Base-by-base conservation (phyloP, 495 filamentous ascomycete species). In the Podospora anserina region DNA sequence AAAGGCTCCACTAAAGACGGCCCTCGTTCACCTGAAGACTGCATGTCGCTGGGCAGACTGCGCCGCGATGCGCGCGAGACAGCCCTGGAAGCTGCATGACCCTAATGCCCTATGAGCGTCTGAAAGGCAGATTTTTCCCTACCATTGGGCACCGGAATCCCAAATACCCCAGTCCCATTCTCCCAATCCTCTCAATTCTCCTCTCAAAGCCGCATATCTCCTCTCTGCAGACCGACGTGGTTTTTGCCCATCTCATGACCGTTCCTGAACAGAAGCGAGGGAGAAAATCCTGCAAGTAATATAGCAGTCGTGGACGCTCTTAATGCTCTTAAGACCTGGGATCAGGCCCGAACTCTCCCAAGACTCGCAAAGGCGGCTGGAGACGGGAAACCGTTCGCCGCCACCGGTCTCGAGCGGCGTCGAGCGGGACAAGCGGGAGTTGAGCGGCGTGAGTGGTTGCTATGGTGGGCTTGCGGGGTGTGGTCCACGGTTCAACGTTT, bases 81-180 rank as follows among this genome's bases (percentile, higher is more conserved):
- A 73, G 75, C 72, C 76, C 72, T 72, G 71, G 73, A 67, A 59
- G 53, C 53, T 79, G 78, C 78, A 79, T 70, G 58, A 66, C 64
- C 63, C 61, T 59, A 59, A 71, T 72, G 75, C 69, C 78, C 78
- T 79, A 79, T 79, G 74, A 78, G 75, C 67, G 66, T 54, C 6
- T 71, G 75, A 71, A 78, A 61, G 66, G 55, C 64, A 34, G 39
- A 58, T 54, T 70, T 67, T 65, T 71, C 18, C 39, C 70, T 69
- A 66, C 61, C 73, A 79, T 79, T 79, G 77, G 77, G 70, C 72
- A 66, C 66, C 61, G 16, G 72, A 69, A 70, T 71, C 72, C 67
- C 34, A 70, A 58, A 5, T 61, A 64, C 71, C 69, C 70, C 69
- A 18, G 68, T 64, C 53, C 64, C 23, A 23, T 32, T 32, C 30